Evolutionary conservation across 108 stramenopile species (phyloP), one percentile per base, ranked within the genome.

Genomic region (Fragilaria radians): DNA sequence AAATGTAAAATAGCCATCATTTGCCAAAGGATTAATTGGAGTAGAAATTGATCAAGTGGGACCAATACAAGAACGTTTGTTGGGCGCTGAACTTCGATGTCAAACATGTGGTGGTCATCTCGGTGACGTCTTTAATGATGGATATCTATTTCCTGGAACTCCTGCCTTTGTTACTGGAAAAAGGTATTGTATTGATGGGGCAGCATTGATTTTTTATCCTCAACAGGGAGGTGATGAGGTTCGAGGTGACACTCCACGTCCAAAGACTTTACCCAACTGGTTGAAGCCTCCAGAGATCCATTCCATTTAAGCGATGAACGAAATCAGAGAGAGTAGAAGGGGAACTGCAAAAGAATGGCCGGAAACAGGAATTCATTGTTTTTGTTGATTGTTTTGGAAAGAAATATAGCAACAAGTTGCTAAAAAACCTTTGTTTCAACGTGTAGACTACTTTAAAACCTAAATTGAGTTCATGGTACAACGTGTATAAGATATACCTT

Each of bases 101-200:
- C 57, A 63, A 5, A 80, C 78, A 11, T 92, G 90, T 70, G 91
- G 89, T 19, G 93, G 89, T 0, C 95, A 96, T 54, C 63, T 96
- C 29, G 95, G 95, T 0, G 93, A 96, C 66, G 90, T 90, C 0
- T 90, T 90, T 59, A 69, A 64, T 1, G 88, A 90, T 68, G 88
- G 88, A 7, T 76, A 66, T 45, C 31, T 90, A 25, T 90, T 90
- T 76, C 65, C 65, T 14, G 81, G 82, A 7, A 90, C 85, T 11
- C 82, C 85, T 30, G 88, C 88, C 4, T 68, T 61, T 48, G 53
- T 59, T 7, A 71, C 70, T 17, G 85, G 83, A 24, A 79, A 84
- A 59, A 70, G 88, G n/a, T 82, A 71, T 69, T 90, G 88, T 52
- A 83, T 90, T 52, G 88, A 90, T 61, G 88, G 88, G 33, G 68